These are phyloP conservation scores for Corylus americana DNA, from an alignment of 306 rosid genomes.

Conservation along the genomic window DNA sequence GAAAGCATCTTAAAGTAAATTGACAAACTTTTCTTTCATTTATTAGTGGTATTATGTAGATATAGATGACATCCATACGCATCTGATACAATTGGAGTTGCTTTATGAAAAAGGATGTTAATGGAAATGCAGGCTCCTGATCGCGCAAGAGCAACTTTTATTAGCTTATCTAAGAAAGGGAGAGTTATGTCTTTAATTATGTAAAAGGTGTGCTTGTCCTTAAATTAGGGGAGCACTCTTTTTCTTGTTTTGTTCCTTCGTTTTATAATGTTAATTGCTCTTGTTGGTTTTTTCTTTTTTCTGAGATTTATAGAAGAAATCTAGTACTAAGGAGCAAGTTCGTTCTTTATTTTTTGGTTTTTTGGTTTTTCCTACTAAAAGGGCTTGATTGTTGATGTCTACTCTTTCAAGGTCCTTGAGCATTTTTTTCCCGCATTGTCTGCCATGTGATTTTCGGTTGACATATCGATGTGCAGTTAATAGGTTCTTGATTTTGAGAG, in stretches of 20 bases:
- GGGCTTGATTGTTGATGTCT: not conserved
- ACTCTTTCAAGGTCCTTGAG: not conserved
- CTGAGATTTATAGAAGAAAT: too few relatives aligned
- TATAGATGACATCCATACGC: not conserved
- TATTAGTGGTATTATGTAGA: not conserved
- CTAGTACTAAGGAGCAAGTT: not conserved
- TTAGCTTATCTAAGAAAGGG: not conserved
- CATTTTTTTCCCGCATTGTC: not conserved
- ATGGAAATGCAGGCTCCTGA: not conserved
- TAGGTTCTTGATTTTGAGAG: not conserved
- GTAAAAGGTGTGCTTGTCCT: not conserved
- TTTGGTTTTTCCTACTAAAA: not conserved
- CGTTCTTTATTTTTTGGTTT: not conserved
- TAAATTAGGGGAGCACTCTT: not conserved
- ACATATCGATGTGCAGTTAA: not conserved
- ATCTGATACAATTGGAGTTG: not conserved
- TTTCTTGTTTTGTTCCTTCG: not conserved
- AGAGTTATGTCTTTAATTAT: not conserved
- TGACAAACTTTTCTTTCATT: not conserved
- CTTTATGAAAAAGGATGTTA: not conserved
- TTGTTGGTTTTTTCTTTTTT: not conserved
- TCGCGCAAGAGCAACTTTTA: not conserved
- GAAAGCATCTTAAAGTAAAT: not conserved
- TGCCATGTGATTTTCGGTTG: not conserved
- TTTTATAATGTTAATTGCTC: not conserved